phyloP scores from a whole-genome alignment of 2,329 filamentous ascomycete genomes.

The Aspergillus tubingensis region DNA sequence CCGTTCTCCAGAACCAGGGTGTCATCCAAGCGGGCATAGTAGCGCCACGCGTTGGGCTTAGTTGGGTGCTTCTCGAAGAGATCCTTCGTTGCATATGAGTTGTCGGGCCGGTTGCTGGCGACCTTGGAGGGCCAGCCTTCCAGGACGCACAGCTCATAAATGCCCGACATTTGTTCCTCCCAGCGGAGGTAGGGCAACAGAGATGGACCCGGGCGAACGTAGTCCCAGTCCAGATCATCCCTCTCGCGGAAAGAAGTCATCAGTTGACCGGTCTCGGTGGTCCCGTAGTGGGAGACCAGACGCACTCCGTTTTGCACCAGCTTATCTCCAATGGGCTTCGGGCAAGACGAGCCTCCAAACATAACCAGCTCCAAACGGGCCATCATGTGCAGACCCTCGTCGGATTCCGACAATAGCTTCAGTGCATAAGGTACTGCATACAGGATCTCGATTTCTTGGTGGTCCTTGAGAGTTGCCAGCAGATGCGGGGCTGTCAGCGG shows the following conservation, averaged over 20 bases:
- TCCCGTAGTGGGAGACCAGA: slow-evolving; percentile 59
- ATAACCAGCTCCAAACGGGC: slow-evolving; percentile 54
- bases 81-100: slow-evolving; percentile 53
- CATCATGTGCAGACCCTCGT: slow-evolving; percentile 55
- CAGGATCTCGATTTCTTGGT: slow-evolving; percentile 55
- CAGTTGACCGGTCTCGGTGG: slow-evolving; percentile 62
- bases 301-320: slow-evolving; percentile 57
- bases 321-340: slow-evolving; percentile 59
- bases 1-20: slow-evolving; percentile 52
- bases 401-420: slow-evolving; percentile 62
- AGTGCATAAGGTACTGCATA: slow-evolving; percentile 65
- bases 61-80: slow-evolving; percentile 49
- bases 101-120: slow-evolving; percentile 48
- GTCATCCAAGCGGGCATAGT: slow-evolving; percentile 50
- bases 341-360: slow-evolving; percentile 60
- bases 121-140: slow-evolving; percentile 43
- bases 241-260: slow-evolving; percentile 61
- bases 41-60: slow-evolving; percentile 49
- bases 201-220: slow-evolving; percentile 50
- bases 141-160: slow-evolving; percentile 40
- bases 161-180: slow-evolving; percentile 36
- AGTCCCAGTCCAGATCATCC: slow-evolving; percentile 62
- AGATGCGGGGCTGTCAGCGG: slow-evolving; percentile 52
- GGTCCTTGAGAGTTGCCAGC: slow-evolving; percentile 44
- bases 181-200: slow-evolving; percentile 47